Base-by-base conservation (phyloP, 1,284 basidiomycete species). In the Papiliotrema flavescens region DNA sequence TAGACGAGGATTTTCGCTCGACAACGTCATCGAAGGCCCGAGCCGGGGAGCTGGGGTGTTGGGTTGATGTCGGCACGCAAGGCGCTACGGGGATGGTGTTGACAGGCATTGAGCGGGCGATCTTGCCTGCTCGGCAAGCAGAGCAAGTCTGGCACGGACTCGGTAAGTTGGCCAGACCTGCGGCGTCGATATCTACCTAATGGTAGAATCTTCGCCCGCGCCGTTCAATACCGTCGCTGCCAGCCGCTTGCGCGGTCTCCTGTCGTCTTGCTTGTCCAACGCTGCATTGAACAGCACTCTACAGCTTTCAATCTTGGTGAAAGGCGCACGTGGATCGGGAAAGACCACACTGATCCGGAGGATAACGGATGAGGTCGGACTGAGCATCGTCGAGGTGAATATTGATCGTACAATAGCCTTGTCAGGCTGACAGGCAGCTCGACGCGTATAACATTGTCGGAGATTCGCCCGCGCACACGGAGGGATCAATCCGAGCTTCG, bases 371-470 rank as follows among this genome's bases (percentile, higher is more conserved):
- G 66, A 71, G 45, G 50, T 70, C 1, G 72, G 74, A 9, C 64
- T 94, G 54, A 90, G 93, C 73, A 57, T 93, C 0, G 78, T 91
- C 13, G 89, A 93, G 79, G 91, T 89, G 51, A 63, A 79, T 54
- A 7, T 17, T 6, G 23, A n/a, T 22, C 34, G 15, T n/a, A 24
- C n/a, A 19, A n/a, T 14, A 39, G 11, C 26, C 20, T n/a, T 17
- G 15, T 19, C 20, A 8, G 20, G 36, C n/a, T 9, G 22, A 26
- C 46, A 46, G n/a, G 23, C 53, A 92, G 90, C 79, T 95, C 42
- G 86, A 95, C 61, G 94, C 90, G 71, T 97, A 86, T 68, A 85
- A 90, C 55, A 71, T 95, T 14, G 70, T 95, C 13, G 88, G 86
- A 1, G 94, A 98, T 54, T 88, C 83, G 28, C 85, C 88, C 47